Conservation (phyloP, 73 alveolate genomes). For the Symbiodinium natans region DNA sequence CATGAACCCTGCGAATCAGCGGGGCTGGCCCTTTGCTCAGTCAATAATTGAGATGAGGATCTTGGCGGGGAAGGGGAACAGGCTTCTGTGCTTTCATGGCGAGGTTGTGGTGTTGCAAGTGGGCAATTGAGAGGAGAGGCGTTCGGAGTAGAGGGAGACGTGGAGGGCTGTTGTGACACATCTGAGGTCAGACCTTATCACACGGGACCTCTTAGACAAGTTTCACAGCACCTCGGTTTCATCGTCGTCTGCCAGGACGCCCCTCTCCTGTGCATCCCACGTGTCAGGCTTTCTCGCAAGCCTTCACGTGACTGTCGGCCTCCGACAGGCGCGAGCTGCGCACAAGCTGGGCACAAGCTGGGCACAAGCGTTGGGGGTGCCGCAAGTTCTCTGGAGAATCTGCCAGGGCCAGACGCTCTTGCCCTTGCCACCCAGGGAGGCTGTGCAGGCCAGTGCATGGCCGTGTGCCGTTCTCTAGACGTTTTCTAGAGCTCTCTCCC, state of each 20-base stretch:
- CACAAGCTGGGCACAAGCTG: background rate
- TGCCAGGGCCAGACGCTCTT: conserved; percentile 81
- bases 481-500: background rate
- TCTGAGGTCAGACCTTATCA: conserved; percentile 66
- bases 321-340: background rate
- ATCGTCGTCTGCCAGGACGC: too few species aligned
- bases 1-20: conserved; percentile 98
- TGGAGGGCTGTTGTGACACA: too few species aligned
- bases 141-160: too few species aligned
- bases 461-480: background rate
- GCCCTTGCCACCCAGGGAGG: conserved; percentile 91
- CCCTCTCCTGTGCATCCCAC: background rate
- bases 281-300: conserved; percentile 63
- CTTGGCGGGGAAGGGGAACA: too few species aligned
- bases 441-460: conserved; percentile 19
- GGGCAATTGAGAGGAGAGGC: too few species aligned
- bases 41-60: too few species aligned
- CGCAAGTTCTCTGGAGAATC: too few species aligned
- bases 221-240: conserved; percentile 48
- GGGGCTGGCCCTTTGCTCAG: conserved; percentile 96
- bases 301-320: conserved; percentile 93
- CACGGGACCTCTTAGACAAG: conserved; percentile 87
- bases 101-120: too few species aligned
- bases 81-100: background rate
- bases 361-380: too few species aligned